Percentiles rank a stretch among this genome's conserved stretches.
Evolutionary conservation across 1,284 basidiomycete species (phyloP).

Genomic region (Apiotrichum gamsii): DNA sequence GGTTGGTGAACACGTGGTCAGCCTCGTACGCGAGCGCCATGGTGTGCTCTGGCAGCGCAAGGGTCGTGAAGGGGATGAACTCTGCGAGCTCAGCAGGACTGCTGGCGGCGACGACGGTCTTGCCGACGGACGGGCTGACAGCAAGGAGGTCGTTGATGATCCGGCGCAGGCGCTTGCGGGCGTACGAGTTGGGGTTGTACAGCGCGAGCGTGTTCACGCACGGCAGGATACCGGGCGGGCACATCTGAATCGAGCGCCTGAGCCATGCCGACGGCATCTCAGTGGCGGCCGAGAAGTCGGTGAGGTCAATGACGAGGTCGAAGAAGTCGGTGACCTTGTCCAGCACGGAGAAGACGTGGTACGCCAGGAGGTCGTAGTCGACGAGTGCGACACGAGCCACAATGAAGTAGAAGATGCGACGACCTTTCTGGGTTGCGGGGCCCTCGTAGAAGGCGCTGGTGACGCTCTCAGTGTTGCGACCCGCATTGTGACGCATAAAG

Average conservation of each 20-base stretch:
- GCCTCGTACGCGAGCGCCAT: constrained; percentile 39
- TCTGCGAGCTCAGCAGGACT: constrained; percentile 59
- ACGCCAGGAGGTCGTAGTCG: constrained; percentile 78
- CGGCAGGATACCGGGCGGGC: constrained; percentile 51
- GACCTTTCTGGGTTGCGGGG: constrained; percentile 46
- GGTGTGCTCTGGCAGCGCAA: constrained; percentile 38
- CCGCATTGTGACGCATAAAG: constrained; percentile 63
- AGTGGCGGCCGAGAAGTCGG: constrained; percentile 65
- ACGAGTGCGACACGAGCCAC: constrained; percentile 71
- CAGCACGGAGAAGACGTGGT: constrained; percentile 68
- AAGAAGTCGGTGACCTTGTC: constrained; percentile 50
- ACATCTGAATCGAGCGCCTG: constrained; percentile 69
- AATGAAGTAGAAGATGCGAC: constrained; percentile 49
- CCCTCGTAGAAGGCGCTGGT: constrained; percentile 64
- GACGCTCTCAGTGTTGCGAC: constrained; percentile 59
- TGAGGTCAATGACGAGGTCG: constrained; percentile 76
- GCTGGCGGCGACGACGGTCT: constrained; percentile 53
- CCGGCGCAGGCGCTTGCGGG: constrained; percentile 65
- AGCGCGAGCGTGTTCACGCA: constrained; percentile 55
- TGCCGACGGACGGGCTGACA: constrained; percentile 57
- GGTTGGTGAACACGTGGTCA: constrained; percentile 41
- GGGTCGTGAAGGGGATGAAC: constrained; percentile 59
- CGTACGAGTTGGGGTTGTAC: constrained; percentile 70
- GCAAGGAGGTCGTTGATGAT: constrained; percentile 57
- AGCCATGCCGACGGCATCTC: constrained; percentile 77